These are phyloP conservation scores for Didymella arachidicola DNA, from an alignment of 2,329 filamentous ascomycete species.

Conservation along the genomic window DNA sequence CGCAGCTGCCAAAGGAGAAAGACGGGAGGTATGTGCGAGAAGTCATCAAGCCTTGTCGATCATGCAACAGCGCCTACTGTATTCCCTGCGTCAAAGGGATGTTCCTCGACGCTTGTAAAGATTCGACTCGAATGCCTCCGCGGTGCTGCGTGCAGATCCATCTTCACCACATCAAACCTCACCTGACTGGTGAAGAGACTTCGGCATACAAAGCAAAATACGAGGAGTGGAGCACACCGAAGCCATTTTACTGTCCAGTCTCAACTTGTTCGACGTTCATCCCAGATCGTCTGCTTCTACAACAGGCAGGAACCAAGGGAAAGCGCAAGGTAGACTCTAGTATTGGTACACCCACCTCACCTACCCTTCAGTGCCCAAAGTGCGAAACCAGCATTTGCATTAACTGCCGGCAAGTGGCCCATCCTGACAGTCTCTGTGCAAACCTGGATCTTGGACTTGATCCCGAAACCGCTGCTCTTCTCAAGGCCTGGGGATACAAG, in stretches of 20 bases:
- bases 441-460: constrained; percentile 44
- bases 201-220: constrained; percentile 53
- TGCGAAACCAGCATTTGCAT: constrained; percentile 56
- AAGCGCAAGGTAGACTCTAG: constrained; percentile 39
- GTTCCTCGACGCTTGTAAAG: constrained; percentile 53
- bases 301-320: constrained; percentile 17
- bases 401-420: constrained; percentile 54
- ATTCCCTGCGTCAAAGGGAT: constrained; percentile 50
- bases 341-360: constrained; percentile 32
- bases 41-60: constrained; percentile 41
- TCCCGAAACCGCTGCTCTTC: constrained; percentile 47
- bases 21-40: constrained; percentile 16
- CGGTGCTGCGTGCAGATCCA: constrained; percentile 57
- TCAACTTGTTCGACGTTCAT: constrained; percentile 60
- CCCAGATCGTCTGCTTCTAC: constrained; percentile 35
- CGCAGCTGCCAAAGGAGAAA: constrained; percentile 17
- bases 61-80: constrained; percentile 47
- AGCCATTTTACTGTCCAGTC: constrained; percentile 60
- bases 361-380: constrained; percentile 53
- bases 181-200: constrained; percentile 49
- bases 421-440: constrained; percentile 49
- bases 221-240: constrained; percentile 57
- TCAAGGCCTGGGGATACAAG: constrained; percentile 58
- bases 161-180: constrained; percentile 49
- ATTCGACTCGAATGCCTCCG: constrained; percentile 55